phyloP scores from a whole-genome alignment of 129 eudicot species.

The Chrysanthemum makinoi region DNA sequence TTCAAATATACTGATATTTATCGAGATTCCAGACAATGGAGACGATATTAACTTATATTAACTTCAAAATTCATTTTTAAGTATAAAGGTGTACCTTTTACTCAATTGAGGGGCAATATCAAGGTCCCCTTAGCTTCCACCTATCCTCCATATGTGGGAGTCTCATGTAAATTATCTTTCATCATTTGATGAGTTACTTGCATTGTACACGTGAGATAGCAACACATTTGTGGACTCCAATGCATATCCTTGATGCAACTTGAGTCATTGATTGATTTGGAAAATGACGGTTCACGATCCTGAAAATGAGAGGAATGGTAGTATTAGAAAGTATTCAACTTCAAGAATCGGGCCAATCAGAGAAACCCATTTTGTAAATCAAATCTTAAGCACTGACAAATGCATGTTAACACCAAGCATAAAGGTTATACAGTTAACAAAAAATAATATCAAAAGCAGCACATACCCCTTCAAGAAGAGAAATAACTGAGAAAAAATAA shows the following conservation, averaged over 20 bases:
- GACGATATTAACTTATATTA: not conserved
- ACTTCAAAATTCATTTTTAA: not conserved
- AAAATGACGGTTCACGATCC: constrained; percentile 66
- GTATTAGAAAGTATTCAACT: constrained; percentile 10
- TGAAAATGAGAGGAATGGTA: constrained; percentile 21
- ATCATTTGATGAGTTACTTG: constrained; percentile 78
- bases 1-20: too few relatives aligned
- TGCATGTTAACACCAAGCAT: not conserved
- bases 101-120: constrained; percentile 98
- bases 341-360: constrained; percentile 10
- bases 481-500: constrained; percentile 56
- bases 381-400: not conserved
- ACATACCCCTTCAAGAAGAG: constrained; percentile 70
- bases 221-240: constrained; percentile 78
- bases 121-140: constrained; percentile 98
- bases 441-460: constrained; percentile 12
- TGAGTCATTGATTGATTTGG: constrained; percentile 48
- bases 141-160: constrained; percentile 99
- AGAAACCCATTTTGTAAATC: not conserved
- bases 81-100: constrained; percentile 60
- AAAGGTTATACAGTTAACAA: constrained; percentile 1
- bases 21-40: not conserved
- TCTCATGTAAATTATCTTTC: constrained; percentile 92
- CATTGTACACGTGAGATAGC: constrained; percentile 96
- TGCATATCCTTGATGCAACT: constrained; percentile 64